Evolutionary conservation across 345 rosid species (phyloP).

Genomic region (Rubroshorea leprosula): DNA sequence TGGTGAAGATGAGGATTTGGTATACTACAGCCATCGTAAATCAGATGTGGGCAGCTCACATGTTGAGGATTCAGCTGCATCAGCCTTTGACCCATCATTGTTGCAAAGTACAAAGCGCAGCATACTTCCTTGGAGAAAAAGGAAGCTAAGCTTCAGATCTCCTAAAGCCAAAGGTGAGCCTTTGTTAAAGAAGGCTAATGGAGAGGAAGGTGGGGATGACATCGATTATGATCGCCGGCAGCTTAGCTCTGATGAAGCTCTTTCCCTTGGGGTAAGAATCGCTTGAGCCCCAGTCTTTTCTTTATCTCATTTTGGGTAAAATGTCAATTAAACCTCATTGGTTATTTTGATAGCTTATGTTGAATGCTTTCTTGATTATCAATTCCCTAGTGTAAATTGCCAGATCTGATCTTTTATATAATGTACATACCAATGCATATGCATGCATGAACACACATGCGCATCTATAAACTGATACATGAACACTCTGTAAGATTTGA

Average conservation of each 20-base stretch:
- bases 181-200: slow-evolving; percentile 77
- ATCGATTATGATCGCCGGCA: slow-evolving; percentile 93
- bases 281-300: background rate
- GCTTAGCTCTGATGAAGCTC: slow-evolving; percentile 77
- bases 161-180: slow-evolving; percentile 87
- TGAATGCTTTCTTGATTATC: no score
- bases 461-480: no score
- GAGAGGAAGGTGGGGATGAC: slow-evolving; percentile 98
- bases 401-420: no score
- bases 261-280: slow-evolving; percentile 42
- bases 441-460: no score
- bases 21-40: slow-evolving; percentile 72
- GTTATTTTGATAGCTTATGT: no score
- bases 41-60: slow-evolving; percentile 53
- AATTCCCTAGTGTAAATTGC: no score
- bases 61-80: slow-evolving; percentile 35
- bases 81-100: slow-evolving; percentile 40
- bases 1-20: slow-evolving; percentile 66
- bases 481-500: no score
- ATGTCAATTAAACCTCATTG: no score
- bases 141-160: slow-evolving; percentile 85
- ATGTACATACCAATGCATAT: no score
- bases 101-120: slow-evolving; percentile 54
- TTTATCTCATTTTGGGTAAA: background rate
- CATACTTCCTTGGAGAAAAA: slow-evolving; percentile 83